Evolutionary conservation across 352 stramenopile genomes (phyloP).

Genomic region (Blastocystis sp.): DNA sequence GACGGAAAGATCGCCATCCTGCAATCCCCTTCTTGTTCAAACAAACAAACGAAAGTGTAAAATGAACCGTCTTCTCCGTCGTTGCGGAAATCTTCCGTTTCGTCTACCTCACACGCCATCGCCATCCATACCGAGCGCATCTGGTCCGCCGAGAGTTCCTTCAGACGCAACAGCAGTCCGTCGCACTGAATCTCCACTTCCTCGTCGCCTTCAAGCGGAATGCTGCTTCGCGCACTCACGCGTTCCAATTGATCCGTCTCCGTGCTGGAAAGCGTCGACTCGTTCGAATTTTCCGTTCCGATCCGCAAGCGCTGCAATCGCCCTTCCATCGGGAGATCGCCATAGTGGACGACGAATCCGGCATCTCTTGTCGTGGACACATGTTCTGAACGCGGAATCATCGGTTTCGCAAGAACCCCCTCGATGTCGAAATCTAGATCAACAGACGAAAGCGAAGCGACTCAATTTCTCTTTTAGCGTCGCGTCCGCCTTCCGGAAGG

Average conservation of each 20-base stretch:
- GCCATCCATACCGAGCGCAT: not conserved
- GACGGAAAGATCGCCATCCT: constrained; percentile 19
- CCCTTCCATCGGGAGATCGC: not conserved
- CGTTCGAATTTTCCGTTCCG: not conserved
- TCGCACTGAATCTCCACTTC: not conserved
- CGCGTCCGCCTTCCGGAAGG: not conserved
- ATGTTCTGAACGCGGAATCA: not conserved
- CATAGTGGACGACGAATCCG: not conserved
- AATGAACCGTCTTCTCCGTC: not conserved
- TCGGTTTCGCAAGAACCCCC: not conserved
- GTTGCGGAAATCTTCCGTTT: not conserved
- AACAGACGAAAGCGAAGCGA: not conserved
- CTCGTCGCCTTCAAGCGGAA: not conserved
- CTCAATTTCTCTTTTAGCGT: not conserved
- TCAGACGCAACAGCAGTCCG: not conserved
- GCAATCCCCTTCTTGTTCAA: not conserved
- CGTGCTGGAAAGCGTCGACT: not conserved
- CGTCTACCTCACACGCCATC: not conserved
- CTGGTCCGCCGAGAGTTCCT: not conserved
- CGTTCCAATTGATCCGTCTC: not conserved
- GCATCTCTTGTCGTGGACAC: not conserved
- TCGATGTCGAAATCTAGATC: not conserved
- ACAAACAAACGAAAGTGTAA: not conserved
- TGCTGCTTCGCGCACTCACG: not conserved
- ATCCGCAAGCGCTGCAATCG: not conserved